Conservation (phyloP, 2,329 filamentous ascomycete genomes). For the Conoideocrella luteorostrata region DNA sequence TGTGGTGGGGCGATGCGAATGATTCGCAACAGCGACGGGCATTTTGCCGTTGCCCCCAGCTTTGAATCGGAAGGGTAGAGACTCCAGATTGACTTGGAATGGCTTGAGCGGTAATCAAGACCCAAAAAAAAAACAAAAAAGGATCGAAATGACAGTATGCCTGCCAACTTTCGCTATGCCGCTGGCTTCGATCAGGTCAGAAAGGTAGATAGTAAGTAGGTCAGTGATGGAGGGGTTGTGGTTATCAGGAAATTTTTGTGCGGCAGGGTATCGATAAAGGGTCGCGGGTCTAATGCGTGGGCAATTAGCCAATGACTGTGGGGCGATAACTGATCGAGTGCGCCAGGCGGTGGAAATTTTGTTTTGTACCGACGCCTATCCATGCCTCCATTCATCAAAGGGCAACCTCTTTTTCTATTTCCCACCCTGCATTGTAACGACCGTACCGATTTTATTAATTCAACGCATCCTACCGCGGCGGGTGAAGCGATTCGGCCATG, state of each 20-base stretch:
- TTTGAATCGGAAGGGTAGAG: conserved; percentile 82
- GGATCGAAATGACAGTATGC: neutral
- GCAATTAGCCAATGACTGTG: conserved; percentile 17
- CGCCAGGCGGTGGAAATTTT: conserved; percentile 27
- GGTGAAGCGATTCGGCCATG: too few relatives aligned
- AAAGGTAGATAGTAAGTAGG: conserved; percentile 14
- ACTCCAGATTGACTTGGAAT: conserved; percentile 49
- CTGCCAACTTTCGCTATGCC: neutral
- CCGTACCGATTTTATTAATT: too few relatives aligned
- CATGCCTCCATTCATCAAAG: conserved; percentile 6
- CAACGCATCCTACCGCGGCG: too few relatives aligned
- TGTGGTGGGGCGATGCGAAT: conserved; percentile 89
- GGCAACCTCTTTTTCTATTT: neutral
- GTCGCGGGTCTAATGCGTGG: neutral
- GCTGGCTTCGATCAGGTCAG: neutral
- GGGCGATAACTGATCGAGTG: conserved; percentile 18
- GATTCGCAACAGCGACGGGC: conserved; percentile 59
- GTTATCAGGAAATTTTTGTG: conserved; percentile 33
- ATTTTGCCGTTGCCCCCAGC: conserved; percentile 68
- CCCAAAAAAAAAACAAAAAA: neutral
- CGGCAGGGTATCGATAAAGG: conserved; percentile 30
- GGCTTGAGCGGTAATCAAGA: neutral
- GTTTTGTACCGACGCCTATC: conserved; percentile 16
- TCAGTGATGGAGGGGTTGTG: conserved; percentile 30
- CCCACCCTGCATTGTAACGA: too few relatives aligned